Conservation (phyloP, 257 asterid species). For the Plectranthus barbatus region DNA sequence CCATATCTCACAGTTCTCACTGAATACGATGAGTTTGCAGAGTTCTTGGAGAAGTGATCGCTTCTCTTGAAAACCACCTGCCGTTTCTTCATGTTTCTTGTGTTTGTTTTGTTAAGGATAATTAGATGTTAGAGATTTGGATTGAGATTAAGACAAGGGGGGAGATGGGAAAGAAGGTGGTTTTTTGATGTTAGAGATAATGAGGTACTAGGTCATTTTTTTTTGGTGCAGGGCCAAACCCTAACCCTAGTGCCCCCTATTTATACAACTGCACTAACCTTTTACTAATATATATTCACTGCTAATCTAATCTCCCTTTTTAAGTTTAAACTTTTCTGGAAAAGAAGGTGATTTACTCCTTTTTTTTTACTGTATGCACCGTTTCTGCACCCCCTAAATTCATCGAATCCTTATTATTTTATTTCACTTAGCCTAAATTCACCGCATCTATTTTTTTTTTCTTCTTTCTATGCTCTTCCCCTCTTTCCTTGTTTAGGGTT, state of each 20-base stretch:
- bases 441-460: background rate
- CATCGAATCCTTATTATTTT: background rate
- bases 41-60: conserved; percentile 17
- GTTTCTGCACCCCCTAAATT: background rate
- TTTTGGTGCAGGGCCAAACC: conserved; percentile 32
- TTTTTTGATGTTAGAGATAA: background rate
- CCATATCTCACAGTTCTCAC: conserved; percentile 41
- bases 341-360: background rate
- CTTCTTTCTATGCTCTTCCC: background rate
- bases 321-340: background rate
- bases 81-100: conserved; percentile 36
- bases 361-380: background rate
- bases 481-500: too few species aligned
- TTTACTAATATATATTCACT: background rate
- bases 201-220: conserved; percentile 6
- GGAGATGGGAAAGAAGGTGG: background rate
- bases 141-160: background rate
- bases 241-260: conserved; percentile 50
- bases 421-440: background rate
- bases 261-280: conserved; percentile 30
- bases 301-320: background rate
- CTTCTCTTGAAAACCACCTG: conserved; percentile 35
- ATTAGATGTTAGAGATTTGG: background rate
- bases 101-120: background rate
- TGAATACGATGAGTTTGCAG: conserved; percentile 25